A percentile compares a stretch with the other conserved stretches of the same genome.
Conservation (phyloP, 177 flowering plant genomes). For the Vitis hybrid region DNA sequence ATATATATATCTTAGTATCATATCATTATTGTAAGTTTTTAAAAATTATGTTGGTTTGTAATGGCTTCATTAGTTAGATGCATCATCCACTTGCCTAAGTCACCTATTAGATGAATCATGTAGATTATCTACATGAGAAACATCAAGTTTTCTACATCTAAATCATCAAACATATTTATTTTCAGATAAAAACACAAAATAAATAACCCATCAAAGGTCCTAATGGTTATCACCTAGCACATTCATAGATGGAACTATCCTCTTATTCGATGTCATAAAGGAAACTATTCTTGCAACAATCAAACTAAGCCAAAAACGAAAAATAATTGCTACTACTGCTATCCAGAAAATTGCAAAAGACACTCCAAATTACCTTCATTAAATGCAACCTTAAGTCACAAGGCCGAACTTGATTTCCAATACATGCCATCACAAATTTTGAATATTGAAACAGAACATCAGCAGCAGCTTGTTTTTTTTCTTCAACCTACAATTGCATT, state of each 20-base stretch:
- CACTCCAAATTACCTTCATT: slow-evolving; percentile 70
- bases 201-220: too few relatives aligned
- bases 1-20: too few relatives aligned
- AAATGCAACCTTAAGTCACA: slow-evolving; percentile 87
- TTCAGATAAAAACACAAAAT: too few relatives aligned
- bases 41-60: neutral
- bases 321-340: neutral
- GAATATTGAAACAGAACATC: slow-evolving; percentile 84
- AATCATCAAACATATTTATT: too few relatives aligned
- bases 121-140: neutral
- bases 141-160: neutral
- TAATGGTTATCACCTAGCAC: too few relatives aligned
- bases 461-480: slow-evolving; percentile 90
- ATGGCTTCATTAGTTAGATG: neutral
- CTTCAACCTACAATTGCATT: slow-evolving; percentile 54
- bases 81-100: neutral
- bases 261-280: too few relatives aligned
- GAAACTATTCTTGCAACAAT: neutral
- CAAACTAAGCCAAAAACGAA: neutral
- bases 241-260: too few relatives aligned
- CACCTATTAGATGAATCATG: neutral
- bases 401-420: slow-evolving; percentile 86
- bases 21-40: too few relatives aligned
- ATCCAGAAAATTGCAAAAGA: neutral
- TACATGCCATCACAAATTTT: slow-evolving; percentile 78